Evolutionary conservation across 768 basidiomycete species (phyloP), one percentile per base, ranked within the genome.

Genomic region (Exsudoporus frostii): DNA sequence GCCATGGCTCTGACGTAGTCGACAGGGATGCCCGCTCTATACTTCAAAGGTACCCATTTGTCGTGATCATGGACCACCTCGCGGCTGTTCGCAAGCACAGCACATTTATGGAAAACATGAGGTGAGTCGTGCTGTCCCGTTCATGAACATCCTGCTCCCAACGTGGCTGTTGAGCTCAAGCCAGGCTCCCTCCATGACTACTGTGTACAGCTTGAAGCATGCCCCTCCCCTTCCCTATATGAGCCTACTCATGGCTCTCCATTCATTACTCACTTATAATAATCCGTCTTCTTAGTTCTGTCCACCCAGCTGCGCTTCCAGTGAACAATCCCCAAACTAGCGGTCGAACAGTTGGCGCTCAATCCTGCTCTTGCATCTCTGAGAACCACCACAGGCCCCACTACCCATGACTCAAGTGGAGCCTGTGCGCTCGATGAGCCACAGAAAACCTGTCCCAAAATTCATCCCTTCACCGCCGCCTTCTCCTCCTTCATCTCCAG

Each of bases 371-470:
- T 55, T 27, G 37, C 49, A 48, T 44, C 29, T 37, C 44, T 48
- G 57, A 33, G 50, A 48, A 54, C 48, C 42, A 33, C 20, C 14
- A 13, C 40, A 38, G 48, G 56, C 50, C 39, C 36, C 30, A 52
- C 43, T 24, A 48, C 42, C 44, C 54, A 70, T 71, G 70, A 60
- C 66, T 39, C 64, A 59, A 39, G 53, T 45, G 54, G 70, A 71
- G 45, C 64, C 63, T 46, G 50, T 49, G 45, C 64, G 68, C 55
- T 68, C 66, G 42, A 81, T 80, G 79, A 85, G 81, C 66, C 83
- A 85, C 66, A 76, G 86, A 48, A 89, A 89, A 65, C 87, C 87
- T 30, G 85, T 80, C 37, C 87, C 87, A 4, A 69, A 71, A 48
- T 87, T 81, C 68, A 74, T 85, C 40, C 86, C 86, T 32, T 85